Evolutionary conservation across 768 basidiomycete species (phyloP).

Genomic region (Boletus bicolor): DNA sequence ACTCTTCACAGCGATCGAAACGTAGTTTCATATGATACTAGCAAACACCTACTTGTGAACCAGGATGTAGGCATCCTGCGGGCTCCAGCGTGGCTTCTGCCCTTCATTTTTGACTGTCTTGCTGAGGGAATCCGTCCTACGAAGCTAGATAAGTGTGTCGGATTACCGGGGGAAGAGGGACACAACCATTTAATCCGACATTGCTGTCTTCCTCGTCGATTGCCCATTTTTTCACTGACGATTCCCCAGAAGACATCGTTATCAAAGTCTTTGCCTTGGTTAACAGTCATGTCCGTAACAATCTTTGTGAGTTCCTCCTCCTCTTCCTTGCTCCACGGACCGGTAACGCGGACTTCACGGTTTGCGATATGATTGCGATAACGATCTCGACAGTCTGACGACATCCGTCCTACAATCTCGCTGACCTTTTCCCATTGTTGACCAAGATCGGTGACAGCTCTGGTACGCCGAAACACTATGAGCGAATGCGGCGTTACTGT

Average conservation of each 20-base stretch:
- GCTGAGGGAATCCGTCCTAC: constrained; percentile 74
- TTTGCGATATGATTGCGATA: constrained; percentile 80
- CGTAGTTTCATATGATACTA: neutral
- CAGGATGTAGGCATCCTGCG: constrained; percentile 73
- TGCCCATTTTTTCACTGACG: constrained; percentile 75
- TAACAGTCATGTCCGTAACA: constrained; percentile 70
- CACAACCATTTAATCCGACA: constrained; percentile 85
- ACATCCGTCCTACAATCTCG: constrained; percentile 65
- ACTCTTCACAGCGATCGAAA: constrained; percentile 43
- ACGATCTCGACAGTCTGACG: constrained; percentile 79
- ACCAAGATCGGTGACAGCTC: constrained; percentile 67
- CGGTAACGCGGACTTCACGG: constrained; percentile 58
- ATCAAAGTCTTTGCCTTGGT: constrained; percentile 69
- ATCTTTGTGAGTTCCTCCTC: constrained; percentile 72
- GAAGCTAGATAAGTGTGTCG: neutral
- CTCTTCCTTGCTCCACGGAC: constrained; percentile 78
- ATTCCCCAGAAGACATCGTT: constrained; percentile 82
- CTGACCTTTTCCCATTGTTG: constrained; percentile 83
- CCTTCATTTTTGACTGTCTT: constrained; percentile 73
- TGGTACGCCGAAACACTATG: constrained; percentile 26
- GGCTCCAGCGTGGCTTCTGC: constrained; percentile 66
- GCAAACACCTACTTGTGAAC: constrained; percentile 61
- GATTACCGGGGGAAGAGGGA: constrained; percentile 5
- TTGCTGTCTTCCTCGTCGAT: constrained; percentile 73
- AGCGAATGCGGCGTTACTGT: neutral